Base-by-base conservation (phyloP, 257 asterid genomes). In the Ehretia macrophylla region DNA sequence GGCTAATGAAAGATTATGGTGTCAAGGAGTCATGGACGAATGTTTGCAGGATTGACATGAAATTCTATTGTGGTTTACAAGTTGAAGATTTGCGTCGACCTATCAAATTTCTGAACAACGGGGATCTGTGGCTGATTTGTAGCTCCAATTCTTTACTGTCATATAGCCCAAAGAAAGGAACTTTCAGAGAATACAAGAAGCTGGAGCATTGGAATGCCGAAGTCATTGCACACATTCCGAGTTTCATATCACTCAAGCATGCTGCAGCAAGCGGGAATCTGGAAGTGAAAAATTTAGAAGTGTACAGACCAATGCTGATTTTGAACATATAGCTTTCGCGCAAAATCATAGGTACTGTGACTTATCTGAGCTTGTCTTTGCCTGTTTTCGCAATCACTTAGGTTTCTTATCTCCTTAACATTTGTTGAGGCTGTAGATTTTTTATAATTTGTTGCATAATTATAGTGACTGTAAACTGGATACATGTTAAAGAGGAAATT, bases 1-100 rank as follows among this genome's bases (percentile, higher is more conserved):
- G 85, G 88, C 70, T 71, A 18, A 82, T 82, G 88, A 72, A 74
- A 56, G 81, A 71, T 32, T 79, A 82, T 21, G 83, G 83, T 47
- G 76, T 68, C 23, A 56, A 61, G 65, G 83, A 76, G 1, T 79
- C 88, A 0, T 82, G 88, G 88, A 51, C 54, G 0, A 76, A 72
- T 38, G 81, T 79, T 46, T 79, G 79, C 60, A 68, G 79, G 59
- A 71, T 82, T 10, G 79, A 79, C 65, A 42, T 72, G 62, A 68
- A 69, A 11, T 73, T 82, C 62, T 82, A 82, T 49, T 71, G 83
- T 58, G 70, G 58, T 52, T 62, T 79, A 67, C 67, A 16, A 35
- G 79, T 63, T 37, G 74, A 63, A 56, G 83, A 82, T 64, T 68
- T 82, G 55, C 77, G 56, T 10, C 60, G 69, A 14, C 88, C 83